Percentiles rank a stretch among this genome's conserved stretches.
Evolutionary conservation across 2,329 filamentous ascomycete species (phyloP).

Genomic region (Thermothelomyces thermophilus): DNA sequence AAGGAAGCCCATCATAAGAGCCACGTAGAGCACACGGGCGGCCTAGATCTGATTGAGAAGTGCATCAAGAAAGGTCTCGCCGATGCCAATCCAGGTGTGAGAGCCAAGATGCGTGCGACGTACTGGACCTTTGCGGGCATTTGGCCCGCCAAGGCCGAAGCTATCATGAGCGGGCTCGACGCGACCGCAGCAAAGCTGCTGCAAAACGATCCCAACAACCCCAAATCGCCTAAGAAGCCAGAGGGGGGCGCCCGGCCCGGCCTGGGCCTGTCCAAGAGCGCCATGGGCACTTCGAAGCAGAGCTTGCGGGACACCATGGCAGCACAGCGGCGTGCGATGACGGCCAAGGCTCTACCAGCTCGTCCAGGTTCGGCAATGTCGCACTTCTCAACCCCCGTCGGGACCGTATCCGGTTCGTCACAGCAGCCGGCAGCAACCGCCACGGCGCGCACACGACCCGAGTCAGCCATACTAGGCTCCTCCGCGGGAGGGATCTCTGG

Average conservation of each 20-base stretch:
- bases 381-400: slow-evolving; percentile 49
- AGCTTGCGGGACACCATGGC: slow-evolving; percentile 78
- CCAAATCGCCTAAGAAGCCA: slow-evolving; percentile 56
- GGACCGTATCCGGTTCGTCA: slow-evolving; percentile 36
- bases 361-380: slow-evolving; percentile 60
- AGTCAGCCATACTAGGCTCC: slow-evolving; percentile 39
- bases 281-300: slow-evolving; percentile 50
- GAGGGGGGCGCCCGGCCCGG: slow-evolving; percentile 48
- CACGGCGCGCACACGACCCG: slow-evolving; percentile 36
- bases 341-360: slow-evolving; percentile 46
- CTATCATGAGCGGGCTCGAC: slow-evolving; percentile 74
- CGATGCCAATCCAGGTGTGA: slow-evolving; percentile 84
- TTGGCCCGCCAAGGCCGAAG: slow-evolving; percentile 72
- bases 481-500: slow-evolving; percentile 54
- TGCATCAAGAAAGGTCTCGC: slow-evolving; percentile 81
- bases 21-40: slow-evolving; percentile 77
- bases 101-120: slow-evolving; percentile 75
- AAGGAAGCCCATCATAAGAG: slow-evolving; percentile 73
- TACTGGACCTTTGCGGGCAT: slow-evolving; percentile 78
- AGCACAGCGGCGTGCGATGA: slow-evolving; percentile 65
- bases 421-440: slow-evolving; percentile 31
- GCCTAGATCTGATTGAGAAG: slow-evolving; percentile 77
- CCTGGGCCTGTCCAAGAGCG: slow-evolving; percentile 57
- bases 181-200: slow-evolving; percentile 70
- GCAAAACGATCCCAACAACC: slow-evolving; percentile 78